Evolutionary conservation across 1,139 yeast species (phyloP).

Genomic region (Lodderomyces margitis): DNA sequence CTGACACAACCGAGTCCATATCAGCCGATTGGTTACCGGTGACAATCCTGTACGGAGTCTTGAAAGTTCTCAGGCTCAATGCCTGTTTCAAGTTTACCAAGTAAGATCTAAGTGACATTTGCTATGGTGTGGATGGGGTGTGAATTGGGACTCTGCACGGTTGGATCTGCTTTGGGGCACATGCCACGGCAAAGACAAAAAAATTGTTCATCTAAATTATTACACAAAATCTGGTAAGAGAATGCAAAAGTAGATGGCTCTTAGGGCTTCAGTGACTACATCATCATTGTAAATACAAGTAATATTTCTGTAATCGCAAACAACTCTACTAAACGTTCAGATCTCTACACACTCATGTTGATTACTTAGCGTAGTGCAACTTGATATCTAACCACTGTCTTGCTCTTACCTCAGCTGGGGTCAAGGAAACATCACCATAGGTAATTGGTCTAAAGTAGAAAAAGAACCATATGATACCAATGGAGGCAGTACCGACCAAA

Average conservation of each 20-base stretch:
- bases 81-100: slow-evolving; percentile 21
- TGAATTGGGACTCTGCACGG: too few relatives aligned
- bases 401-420: slow-evolving; percentile 60
- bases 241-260: too few relatives aligned
- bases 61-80: slow-evolving; percentile 16
- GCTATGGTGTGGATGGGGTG: too few relatives aligned
- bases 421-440: slow-evolving; percentile 71
- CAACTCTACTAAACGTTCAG: neutral
- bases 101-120: slow-evolving; percentile 25
- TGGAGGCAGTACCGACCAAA: slow-evolving; percentile 40
- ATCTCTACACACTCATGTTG: too few relatives aligned
- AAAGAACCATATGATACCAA: slow-evolving; percentile 61
- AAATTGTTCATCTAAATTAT: too few relatives aligned
- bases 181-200: too few relatives aligned
- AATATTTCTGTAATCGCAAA: too few relatives aligned
- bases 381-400: slow-evolving; percentile 84
- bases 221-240: too few relatives aligned
- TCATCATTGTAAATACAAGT: too few relatives aligned
- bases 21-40: slow-evolving; percentile 87
- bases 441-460: slow-evolving; percentile 78
- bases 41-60: slow-evolving; percentile 44
- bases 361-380: slow-evolving; percentile 77
- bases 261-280: too few relatives aligned
- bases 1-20: slow-evolving; percentile 79
- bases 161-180: too few relatives aligned